Evolutionary conservation across 192 early-diverging fungal genomes (phyloP), one percentile per base, ranked within the genome.

Genomic region (Lunasporangiospora selenospora): DNA sequence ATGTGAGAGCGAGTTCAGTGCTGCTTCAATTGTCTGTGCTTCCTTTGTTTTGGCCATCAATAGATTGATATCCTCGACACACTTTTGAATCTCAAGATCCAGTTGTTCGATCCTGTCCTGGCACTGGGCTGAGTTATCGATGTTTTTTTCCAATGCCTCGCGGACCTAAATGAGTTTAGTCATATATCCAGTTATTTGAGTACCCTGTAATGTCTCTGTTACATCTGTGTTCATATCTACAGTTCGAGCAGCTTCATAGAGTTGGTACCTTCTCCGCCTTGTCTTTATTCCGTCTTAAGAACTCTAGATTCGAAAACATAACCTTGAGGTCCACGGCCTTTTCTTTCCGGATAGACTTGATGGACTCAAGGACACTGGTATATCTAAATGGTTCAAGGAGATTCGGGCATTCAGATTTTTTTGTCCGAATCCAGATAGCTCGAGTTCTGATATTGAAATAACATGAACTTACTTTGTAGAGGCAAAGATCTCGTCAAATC

Each of bases 401-500:
- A n/a, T n/a, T n/a, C n/a, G n/a, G n/a, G n/a, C n/a, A n/a, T n/a
- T n/a, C n/a, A n/a, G n/a, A n/a, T n/a, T n/a, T n/a, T n/a, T n/a
- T n/a, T n/a, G n/a, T n/a, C n/a, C n/a, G n/a, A n/a, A n/a, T n/a
- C n/a, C n/a, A n/a, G n/a, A n/a, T n/a, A n/a, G n/a, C n/a, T n/a
- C n/a, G n/a, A n/a, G n/a, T n/a, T n/a, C n/a, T n/a, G n/a, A n/a
- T n/a, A n/a, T n/a, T n/a, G n/a, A n/a, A n/a, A n/a, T n/a, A n/a
- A n/a, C n/a, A n/a, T n/a, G 1, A 42, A n/a, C 73, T 60, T 79
- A 94, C 79, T 89, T 78, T 18, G 93, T 96, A 1, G 93, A 86
- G 0, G 92, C 91, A 81, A 98, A 99, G 39, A 99, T 98, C 16
- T 98, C 98, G 79, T 99, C 97, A 80, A 99, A 99, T 60, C 91